Evolutionary conservation across 2,329 filamentous ascomycete species (phyloP).

Genomic region (Trichophyton simii): DNA sequence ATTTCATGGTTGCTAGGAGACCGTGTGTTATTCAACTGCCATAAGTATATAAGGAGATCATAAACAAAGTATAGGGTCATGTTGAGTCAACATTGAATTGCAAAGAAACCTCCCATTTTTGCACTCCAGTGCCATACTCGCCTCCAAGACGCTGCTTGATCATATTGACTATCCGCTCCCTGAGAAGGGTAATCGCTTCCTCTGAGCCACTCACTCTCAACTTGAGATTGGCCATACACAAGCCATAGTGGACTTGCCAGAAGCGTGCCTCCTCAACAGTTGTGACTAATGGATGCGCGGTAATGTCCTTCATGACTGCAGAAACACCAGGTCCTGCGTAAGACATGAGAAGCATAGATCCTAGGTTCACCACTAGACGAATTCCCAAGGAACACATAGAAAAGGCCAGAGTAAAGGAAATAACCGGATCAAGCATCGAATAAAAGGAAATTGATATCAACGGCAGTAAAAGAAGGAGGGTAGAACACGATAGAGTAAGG

Average conservation of each 20-base stretch:
- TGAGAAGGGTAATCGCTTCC: constrained; percentile 56
- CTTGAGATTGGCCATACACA: constrained; percentile 91
- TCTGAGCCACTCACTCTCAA: constrained; percentile 62
- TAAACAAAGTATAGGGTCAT: neutral
- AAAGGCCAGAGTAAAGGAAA: constrained; percentile 69
- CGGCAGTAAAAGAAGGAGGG: constrained; percentile 66
- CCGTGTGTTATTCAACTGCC: neutral
- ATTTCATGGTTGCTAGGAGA: neutral
- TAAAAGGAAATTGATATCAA: constrained; percentile 71
- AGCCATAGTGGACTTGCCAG: constrained; percentile 96
- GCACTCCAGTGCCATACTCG: constrained; percentile 64
- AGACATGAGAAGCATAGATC: constrained; percentile 91
- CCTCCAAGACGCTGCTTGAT: constrained; percentile 79
- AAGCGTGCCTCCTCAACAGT: constrained; percentile 83
- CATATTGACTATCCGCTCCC: constrained; percentile 62
- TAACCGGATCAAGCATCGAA: constrained; percentile 66
- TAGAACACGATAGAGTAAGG: constrained; percentile 76
- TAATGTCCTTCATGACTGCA: constrained; percentile 72
- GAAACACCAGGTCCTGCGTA: constrained; percentile 53
- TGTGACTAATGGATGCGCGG: constrained; percentile 61
- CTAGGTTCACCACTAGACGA: constrained; percentile 71
- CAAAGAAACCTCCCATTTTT: constrained; percentile 87
- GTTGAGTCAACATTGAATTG: constrained; percentile 51
- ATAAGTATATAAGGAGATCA: neutral
- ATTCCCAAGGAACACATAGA: constrained; percentile 82